Base-by-base conservation (phyloP, 1,284 basidiomycete species). In the Trametes versicolor region DNA sequence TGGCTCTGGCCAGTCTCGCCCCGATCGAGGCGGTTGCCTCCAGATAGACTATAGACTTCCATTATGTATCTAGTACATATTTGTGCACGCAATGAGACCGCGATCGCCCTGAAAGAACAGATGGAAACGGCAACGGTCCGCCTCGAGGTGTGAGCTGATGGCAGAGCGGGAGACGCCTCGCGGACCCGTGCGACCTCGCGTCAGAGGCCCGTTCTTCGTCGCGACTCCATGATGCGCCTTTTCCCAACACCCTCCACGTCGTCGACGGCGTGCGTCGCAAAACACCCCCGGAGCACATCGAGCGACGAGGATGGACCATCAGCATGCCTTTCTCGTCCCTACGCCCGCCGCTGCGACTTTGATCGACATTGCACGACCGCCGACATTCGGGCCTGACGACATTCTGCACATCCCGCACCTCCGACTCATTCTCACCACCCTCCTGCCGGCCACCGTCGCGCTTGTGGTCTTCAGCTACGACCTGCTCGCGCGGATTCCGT, bases 381-480 rank as follows among this genome's bases (percentile, higher is more conserved):
- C 6, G 15, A 7, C 50, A 7, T 39, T 36, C 41, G 34, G 52
- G 15, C 50, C 50, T 45, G 59, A 58, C 29, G 62, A 58, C 55
- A 50, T 62, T 58, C 50, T 51, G 50, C 52, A 66, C 60, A 58
- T 51, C 47, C 65, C 68, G 23, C 48, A 67, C 43, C 65, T 71
- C 45, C 48, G 56, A 41, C 53, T 71, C 53, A 51, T 72, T 60
- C 68, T 79, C 50, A 70, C 74, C 39, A 74, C 76, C 12, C 56
- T 78, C 56, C 64, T 79, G 37, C 82, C 82, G 32, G 77, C 74
- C 43, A 62, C 65, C 45, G 72, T 81, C 50, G 72, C 81, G 17
- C 56, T 80, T 10, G 50, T 78, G 27, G 71, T 74, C 5, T 49
- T 83, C 59, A 37, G 75, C 17, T 62, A 70, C 64, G 80, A 81